Percentiles rank a stretch among this genome's conserved stretches.
Conservation (phyloP, 1,284 basidiomycete genomes). For the Kwoniella shivajii region DNA sequence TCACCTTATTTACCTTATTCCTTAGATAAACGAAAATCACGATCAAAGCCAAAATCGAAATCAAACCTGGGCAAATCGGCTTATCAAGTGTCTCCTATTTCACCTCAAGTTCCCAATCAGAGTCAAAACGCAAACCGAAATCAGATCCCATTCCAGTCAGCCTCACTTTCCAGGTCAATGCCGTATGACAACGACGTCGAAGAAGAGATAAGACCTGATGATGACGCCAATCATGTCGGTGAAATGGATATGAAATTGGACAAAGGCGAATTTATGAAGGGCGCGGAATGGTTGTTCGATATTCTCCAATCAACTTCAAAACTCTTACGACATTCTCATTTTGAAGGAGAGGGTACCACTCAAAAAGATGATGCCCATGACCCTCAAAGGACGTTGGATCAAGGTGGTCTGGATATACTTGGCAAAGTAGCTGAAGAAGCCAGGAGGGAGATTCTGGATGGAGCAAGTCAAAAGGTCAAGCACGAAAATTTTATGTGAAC, state of each 20-base stretch:
- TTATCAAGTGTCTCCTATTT: too few species aligned
- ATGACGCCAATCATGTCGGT: background rate
- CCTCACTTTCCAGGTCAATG: too few species aligned
- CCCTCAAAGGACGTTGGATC: too few species aligned
- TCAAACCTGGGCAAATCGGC: too few species aligned
- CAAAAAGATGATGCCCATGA: too few species aligned
- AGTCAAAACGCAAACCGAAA: too few species aligned
- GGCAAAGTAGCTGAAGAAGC: background rate
- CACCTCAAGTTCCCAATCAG: too few species aligned
- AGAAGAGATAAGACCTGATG: background rate
- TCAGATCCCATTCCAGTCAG: too few species aligned
- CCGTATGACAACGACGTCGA: background rate
- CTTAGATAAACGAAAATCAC: background rate
- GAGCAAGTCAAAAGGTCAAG: too few species aligned
- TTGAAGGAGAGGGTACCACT: too few species aligned
- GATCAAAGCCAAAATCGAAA: background rate
- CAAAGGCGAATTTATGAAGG: background rate
- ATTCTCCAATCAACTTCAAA: background rate
- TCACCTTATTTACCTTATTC: constrained; percentile 9
- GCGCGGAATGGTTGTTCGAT: constrained; percentile 4
- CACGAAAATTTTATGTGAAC: too few species aligned
- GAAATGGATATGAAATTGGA: background rate
- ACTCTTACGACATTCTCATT: background rate
- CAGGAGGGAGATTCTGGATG: too few species aligned
- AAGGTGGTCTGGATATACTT: background rate